Base-by-base conservation (phyloP, 768 basidiomycete species). In the Tylopilus rubrobrunneus region DNA sequence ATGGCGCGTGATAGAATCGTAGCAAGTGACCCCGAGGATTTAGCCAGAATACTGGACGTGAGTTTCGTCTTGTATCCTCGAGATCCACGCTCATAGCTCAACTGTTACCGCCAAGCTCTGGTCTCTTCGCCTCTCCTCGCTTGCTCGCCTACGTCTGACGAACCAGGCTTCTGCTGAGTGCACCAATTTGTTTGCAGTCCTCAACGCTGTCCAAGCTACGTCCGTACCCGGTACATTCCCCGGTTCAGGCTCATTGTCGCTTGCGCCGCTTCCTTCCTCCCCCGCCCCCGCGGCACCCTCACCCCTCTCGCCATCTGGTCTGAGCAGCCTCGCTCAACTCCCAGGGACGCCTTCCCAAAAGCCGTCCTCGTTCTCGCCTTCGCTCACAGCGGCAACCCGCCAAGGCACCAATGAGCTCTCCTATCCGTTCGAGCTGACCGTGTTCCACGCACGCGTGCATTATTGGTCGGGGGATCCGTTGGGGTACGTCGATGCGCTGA, bases 111-210 rank as follows among this genome's bases (percentile, higher is more conserved):
- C 36, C 36, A 55, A 92, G 88, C 80, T 92, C 28, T 93, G 90
- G 90, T 87, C 86, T 63, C 82, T 92, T 45, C 88, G 90, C 7
- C 78, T 93, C 7, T 82, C 87, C 27, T 83, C 82, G 51, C 81
- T 93, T 28, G 82, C 90, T 43, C 85, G 90, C 17, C 78, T 93
- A 43, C 84, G 90, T 44, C 80, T 93, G 45, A 91, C 86, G 74
- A 92, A 92, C 66, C 90, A 93, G 66, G 85, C 85, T n/a, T 80
- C 87, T 1, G 87, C 88, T 23, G 90, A 93, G 71, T 87, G 86
- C 66, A 84, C 81, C 10, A 90, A 90, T 70, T 78, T 93, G 23
- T 92, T 89, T 67, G 71, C 80, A 17, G 84, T 85, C 25, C 79
- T 92, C 44, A 78, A 81, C 56, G 74, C 76, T 29, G 78, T 86